Evolutionary conservation across 2,329 filamentous ascomycete species (phyloP), one percentile per base, ranked within the genome.

Genomic region (Dactylellina drechsleri): DNA sequence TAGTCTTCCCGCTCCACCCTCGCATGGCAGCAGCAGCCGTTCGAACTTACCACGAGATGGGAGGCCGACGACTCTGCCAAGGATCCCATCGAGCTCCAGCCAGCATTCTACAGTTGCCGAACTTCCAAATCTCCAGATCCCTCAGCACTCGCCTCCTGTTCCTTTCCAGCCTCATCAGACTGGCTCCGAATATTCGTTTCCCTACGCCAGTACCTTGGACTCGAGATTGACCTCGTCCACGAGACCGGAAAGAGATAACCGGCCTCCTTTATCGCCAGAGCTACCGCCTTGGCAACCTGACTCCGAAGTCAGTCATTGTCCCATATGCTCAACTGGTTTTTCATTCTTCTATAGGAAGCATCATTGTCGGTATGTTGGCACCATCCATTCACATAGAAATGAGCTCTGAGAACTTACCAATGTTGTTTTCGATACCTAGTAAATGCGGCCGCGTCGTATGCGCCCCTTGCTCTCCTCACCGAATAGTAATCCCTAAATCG

Each of bases 401-500:
- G 31, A 8, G 31, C 31, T 36, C 5, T 8, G 31, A 36, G 31
- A 36, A 36, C 31, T 36, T 36, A 36, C 31, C 31, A 36, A 36
- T 7, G 10, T 7, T 36, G 31, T 36, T 36, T 36, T 36, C 10
- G 31, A 36, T 36, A 36, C 6, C 20, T 49, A 74, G 70, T 47
- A 79, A 79, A 78, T 80, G 79, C 61, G 79, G 79, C 40, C 78
- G 79, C 12, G 79, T 80, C 31, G 78, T 80, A 3, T 80, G 79
- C 71, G 78, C 78, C 26, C 52, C 77, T 28, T 80, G 79, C 58
- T 80, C 79, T 5, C 78, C 79, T 1, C 77, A 79, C 53, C 76
- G 78, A 40, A 79, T 80, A 54, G 78, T 67, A 10, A 79, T 80
- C 26, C 78, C 79, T 1, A 78, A 75, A 60, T 78, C 77, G n/a